phyloP scores from a whole-genome alignment of 2,329 filamentous ascomycete species.

The Fusarium globosum region DNA sequence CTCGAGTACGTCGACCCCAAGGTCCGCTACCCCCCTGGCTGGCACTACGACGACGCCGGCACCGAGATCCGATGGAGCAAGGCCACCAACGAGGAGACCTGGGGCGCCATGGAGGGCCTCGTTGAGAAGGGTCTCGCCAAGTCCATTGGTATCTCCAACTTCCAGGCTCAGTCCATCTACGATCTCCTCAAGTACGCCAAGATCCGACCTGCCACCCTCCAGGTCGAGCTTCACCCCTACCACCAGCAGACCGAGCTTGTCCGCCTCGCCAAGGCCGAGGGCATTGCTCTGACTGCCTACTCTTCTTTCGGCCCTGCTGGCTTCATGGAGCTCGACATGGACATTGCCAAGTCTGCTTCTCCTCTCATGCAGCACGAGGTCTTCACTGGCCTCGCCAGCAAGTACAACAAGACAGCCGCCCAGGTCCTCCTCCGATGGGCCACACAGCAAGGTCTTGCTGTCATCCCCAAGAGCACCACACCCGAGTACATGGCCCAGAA shows the following conservation, averaged over 20 bases:
- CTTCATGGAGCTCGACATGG: constrained; percentile 81
- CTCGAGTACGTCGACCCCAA: constrained; percentile 86
- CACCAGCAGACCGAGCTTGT: constrained; percentile 80
- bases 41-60: constrained; percentile 72
- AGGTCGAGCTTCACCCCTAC: constrained; percentile 93
- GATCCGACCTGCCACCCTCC: constrained; percentile 79
- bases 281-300: constrained; percentile 83
- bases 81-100: constrained; percentile 83
- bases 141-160: constrained; percentile 86
- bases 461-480: constrained; percentile 81
- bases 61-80: constrained; percentile 71
- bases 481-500: constrained; percentile 69
- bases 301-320: constrained; percentile 83
- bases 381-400: constrained; percentile 73
- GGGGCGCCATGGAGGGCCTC: constrained; percentile 81
- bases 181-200: constrained; percentile 83
- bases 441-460: constrained; percentile 82
- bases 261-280: constrained; percentile 74
- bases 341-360: constrained; percentile 65
- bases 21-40: constrained; percentile 83
- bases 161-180: constrained; percentile 80
- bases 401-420: constrained; percentile 77
- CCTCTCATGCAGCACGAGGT: constrained; percentile 77
- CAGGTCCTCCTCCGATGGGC: constrained; percentile 90
- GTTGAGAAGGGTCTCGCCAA: constrained; percentile 75